phyloP scores from a whole-genome alignment of 148 eudicot genomes.

The Linanthus parryae region DNA sequence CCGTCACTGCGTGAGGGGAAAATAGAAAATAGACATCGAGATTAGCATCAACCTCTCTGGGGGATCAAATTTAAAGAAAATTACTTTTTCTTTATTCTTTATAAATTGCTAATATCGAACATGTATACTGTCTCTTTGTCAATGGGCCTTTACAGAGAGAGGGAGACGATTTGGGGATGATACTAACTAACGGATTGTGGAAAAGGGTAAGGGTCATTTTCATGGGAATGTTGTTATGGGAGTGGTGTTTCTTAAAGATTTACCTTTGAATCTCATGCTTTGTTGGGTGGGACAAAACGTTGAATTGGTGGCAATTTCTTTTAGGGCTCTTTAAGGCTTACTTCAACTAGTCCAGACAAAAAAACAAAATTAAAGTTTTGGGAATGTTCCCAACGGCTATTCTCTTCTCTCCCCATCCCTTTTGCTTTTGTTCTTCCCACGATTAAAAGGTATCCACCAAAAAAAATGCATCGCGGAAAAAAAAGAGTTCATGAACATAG shows the following conservation, averaged over 20 bases:
- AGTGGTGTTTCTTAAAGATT: background rate
- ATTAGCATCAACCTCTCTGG: too few relatives aligned
- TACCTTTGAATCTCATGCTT: constrained; percentile 35
- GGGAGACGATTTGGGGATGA: constrained; percentile 1
- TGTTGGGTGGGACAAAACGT: constrained; percentile 10
- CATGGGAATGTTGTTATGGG: background rate
- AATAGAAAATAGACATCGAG: too few relatives aligned
- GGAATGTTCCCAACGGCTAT: constrained; percentile 31
- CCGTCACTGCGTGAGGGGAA: too few relatives aligned
- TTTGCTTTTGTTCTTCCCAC: too few relatives aligned
- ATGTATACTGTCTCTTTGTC: background rate
- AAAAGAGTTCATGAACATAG: too few relatives aligned
- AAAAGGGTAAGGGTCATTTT: constrained; percentile 15
- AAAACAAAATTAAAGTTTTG: constrained; percentile 3
- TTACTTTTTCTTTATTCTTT: too few relatives aligned
- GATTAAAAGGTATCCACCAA: too few relatives aligned
- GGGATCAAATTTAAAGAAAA: too few relatives aligned
- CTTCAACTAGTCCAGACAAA: constrained; percentile 25
- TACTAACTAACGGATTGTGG: constrained; percentile 9
- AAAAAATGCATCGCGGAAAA: too few relatives aligned
- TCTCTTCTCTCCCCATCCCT: background rate
- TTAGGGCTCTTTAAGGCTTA: constrained; percentile 9
- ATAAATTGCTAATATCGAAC: too few relatives aligned
- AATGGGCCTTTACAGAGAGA: background rate
- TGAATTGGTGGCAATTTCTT: background rate